Conservation (phyloP, 495 filamentous ascomycete species). For the Lasiosphaeriaceae sp. region DNA sequence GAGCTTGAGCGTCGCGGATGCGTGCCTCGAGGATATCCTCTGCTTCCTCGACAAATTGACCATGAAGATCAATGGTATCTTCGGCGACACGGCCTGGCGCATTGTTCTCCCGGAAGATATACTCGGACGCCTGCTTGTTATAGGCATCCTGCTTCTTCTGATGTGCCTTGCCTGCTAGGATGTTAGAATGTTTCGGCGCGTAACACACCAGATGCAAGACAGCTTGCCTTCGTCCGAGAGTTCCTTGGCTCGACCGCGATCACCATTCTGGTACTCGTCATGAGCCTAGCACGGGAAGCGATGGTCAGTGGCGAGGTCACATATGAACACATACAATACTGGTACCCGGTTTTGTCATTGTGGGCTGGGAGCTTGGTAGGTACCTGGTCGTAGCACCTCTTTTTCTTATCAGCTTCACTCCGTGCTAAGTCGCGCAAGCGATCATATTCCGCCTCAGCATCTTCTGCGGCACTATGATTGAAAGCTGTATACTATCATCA, state of each 20-base stretch:
- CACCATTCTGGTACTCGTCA: constrained; percentile 73
- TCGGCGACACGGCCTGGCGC: constrained; percentile 59
- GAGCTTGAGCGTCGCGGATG: constrained; percentile 66
- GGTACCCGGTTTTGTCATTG: no score
- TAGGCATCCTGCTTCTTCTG: constrained; percentile 73
- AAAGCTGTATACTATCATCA: constrained; percentile 56
- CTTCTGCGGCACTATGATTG: constrained; percentile 64
- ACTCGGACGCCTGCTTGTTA: constrained; percentile 86
- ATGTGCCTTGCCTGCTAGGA: constrained; percentile 57
- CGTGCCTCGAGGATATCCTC: constrained; percentile 81
- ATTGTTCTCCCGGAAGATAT: constrained; percentile 94
- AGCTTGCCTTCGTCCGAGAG: constrained; percentile 66
- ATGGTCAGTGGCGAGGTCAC: not conserved
- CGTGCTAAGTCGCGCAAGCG: constrained; percentile 80
- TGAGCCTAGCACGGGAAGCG: constrained; percentile 50
- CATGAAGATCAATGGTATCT: constrained; percentile 92
- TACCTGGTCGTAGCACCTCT: constrained; percentile 70
- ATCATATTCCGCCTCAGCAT: constrained; percentile 85
- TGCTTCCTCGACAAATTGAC: constrained; percentile 90
- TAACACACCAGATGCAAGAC: no score
- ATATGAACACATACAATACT: not conserved
- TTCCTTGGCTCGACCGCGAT: constrained; percentile 73
- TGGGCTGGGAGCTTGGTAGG: not conserved
- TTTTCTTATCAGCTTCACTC: constrained; percentile 70
- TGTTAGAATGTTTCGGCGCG: constrained; percentile 49